Conservation (phyloP, 2,329 filamentous ascomycete species). For the Seiridium cupressi region DNA sequence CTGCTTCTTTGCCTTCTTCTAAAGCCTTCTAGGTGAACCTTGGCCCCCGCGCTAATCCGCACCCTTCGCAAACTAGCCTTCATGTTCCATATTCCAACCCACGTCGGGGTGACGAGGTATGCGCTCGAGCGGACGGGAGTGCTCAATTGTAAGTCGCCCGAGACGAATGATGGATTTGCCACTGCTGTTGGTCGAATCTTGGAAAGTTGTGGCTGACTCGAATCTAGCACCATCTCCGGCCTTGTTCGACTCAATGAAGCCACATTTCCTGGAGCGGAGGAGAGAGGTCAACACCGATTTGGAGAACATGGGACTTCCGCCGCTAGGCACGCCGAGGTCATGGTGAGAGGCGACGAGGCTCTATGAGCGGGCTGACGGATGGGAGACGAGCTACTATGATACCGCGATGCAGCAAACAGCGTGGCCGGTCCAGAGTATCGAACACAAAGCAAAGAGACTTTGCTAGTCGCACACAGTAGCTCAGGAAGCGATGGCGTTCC, state of each 20-base stretch:
- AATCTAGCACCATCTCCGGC: constrained; percentile 14
- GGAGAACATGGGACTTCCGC: constrained; percentile 6
- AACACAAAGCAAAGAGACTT: not conserved
- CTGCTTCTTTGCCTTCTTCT: not conserved
- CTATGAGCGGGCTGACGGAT: no score
- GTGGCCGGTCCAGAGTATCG: no score
- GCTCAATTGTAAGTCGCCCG: constrained; percentile 11
- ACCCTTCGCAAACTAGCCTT: constrained; percentile 13
- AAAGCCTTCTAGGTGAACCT: not conserved
- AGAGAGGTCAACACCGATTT: constrained; percentile 17
- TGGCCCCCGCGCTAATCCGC: not conserved
- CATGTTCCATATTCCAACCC: constrained; percentile 24
- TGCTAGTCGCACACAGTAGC: not conserved
- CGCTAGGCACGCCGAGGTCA: constrained; percentile 1
- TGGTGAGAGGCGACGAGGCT: not conserved
- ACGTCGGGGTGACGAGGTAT: constrained; percentile 22
- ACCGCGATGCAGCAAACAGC: no score
- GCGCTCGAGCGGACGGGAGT: constrained; percentile 16
- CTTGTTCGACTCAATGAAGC: constrained; percentile 17
- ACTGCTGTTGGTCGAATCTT: no score
- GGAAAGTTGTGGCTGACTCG: not conserved
- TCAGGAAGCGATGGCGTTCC: no score
- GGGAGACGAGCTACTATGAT: no score
- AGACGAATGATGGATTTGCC: not conserved
- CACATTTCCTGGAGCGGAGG: constrained; percentile 17